Evolutionary conservation across 2,329 filamentous ascomycete species (phyloP), one percentile per base, ranked within the genome.

Genomic region (Trichoderma asperellum): DNA sequence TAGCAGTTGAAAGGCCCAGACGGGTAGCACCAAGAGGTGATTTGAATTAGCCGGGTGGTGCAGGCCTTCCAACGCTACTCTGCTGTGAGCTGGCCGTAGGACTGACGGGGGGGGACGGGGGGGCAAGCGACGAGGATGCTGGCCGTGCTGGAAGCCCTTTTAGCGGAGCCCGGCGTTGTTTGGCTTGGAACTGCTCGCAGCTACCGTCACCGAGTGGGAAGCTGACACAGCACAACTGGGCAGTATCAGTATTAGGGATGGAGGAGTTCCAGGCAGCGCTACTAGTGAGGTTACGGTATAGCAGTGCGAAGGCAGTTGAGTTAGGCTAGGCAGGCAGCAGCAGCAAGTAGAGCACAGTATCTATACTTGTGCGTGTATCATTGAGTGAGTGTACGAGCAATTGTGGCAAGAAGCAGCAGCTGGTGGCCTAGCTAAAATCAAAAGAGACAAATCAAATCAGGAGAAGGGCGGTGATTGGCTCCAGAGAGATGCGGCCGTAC

Each of bases 111-210:
- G 32, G 35, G 37, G 21, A 64, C 61, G 40, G 63, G 63, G 59
- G 60, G 43, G 43, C 43, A 35, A 62, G 16, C 29, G 40, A 52
- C 14, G 29, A 43, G 34, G 56, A 59, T 5, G 2, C 53, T 56
- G 21, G 32, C 27, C 27, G 32, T 47, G 18, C 34, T 21, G 61
- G 53, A 59, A 47, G 21, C 53, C 40, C 40, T 58, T 59, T 52
- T 59, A 53, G 53, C 64, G 56, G 56, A 59, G 24, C 55, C 64
- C 59, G 59, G 64, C 64, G 55, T 59, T 43, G 55, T 59, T 67
- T 59, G 37, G 53, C n/a, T 53, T 24, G 43, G 47, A 58, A 24
- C 63, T 67, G 55, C 64, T 59, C 35, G 64, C 55, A 67, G 55
- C 55, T 35, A 35, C 63, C 18, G 53, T 52, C 55, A 67, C 64